Base-by-base conservation (phyloP, 306 rosid genomes). In the Heteromeles arbutifolia region DNA sequence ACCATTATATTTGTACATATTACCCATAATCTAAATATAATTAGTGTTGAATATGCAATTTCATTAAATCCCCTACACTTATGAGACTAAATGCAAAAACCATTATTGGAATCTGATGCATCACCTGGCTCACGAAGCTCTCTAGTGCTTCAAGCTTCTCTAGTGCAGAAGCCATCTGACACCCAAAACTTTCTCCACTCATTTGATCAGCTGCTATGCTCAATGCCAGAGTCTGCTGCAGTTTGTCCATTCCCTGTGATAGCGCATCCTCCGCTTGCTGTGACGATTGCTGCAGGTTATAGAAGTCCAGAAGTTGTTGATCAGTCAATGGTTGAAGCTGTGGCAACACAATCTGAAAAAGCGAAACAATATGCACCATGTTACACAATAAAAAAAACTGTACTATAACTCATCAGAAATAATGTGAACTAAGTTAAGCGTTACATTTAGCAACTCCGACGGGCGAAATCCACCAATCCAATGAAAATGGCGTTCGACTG, bases 391-490 rank as follows among this genome's bases (percentile, higher is more conserved):
- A 32, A 26, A 32, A 12, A 21, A 62, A 29, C 34, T 32, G 37
- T 31, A 59, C 28, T 26, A 19, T 61, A 57, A 11, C 54, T 26
- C 24, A 53, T 54, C 72, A 59, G 32, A 77, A 74, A 65, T 19
- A 34, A 50, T 67, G 64, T 58, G 76, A 74, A 24, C 28, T 65
- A 65, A 39, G 14, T 61, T 43, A 65, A 34, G 8, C 57, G 28
- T 70, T 90, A 96, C 99, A 1, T 82, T 84, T 71, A 96, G 89
- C 86, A 96, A 91, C 80, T 96, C 93, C 0, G 99, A 96, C 0
- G 99, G 99, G 75, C 99, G 99, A n/a, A 92, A 88, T 53, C 99
- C 99, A 59, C 99, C 99, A 6, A 96, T 96, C 99, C 99, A 96
- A 43, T 85, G 90, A 82, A 90, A 92, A 65, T 90, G 83, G 14